These are phyloP conservation scores for Angophora floribunda DNA, from an alignment of 345 rosid species.

Conservation along the genomic window DNA sequence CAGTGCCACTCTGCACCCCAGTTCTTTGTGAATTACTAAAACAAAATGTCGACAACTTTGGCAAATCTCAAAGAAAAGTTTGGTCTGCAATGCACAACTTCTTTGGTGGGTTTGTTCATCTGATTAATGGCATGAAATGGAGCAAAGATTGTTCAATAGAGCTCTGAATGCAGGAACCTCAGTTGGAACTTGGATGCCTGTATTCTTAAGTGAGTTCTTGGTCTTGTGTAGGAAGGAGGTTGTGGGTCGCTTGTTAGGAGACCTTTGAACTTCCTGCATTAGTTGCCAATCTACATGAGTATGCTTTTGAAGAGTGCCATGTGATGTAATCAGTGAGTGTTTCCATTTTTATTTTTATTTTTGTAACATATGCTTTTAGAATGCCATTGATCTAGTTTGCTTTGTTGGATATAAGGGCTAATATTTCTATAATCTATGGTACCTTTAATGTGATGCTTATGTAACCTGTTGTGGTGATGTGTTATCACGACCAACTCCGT, in stretches of 20 bases:
- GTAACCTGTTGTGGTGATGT: neutral
- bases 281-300: neutral
- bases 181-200: neutral
- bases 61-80: neutral
- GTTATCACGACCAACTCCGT: neutral
- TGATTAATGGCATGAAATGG: neutral
- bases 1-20: neutral
- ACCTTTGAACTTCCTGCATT: neutral
- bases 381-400: neutral
- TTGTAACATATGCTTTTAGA: neutral
- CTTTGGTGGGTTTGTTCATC: neutral
- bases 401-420: neutral
- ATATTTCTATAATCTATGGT: neutral
- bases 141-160: neutral
- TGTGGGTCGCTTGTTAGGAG: neutral
- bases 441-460: neutral
- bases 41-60: neutral
- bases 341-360: no score
- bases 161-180: neutral
- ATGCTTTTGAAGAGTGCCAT: constrained; percentile 1
- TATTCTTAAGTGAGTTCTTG: neutral
- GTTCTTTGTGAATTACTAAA: neutral
- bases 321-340: no score
- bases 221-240: neutral
- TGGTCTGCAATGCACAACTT: neutral